Base-by-base conservation (phyloP, 2,329 filamentous ascomycete species). In the Dactylellina cionopaga region DNA sequence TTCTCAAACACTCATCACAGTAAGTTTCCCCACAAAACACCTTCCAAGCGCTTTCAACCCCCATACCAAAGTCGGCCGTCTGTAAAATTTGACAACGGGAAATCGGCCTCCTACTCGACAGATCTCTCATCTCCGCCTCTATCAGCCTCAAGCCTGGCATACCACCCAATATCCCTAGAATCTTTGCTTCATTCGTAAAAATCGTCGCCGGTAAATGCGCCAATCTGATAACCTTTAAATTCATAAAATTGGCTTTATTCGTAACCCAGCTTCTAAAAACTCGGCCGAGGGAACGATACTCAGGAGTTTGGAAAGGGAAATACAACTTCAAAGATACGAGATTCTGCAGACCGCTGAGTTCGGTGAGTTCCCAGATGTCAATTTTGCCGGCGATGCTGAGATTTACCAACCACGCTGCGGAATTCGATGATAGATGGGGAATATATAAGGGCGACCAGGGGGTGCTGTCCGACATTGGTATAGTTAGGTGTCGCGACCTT, bases 181-280 rank as follows among this genome's bases (percentile, higher is more conserved):
- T 35, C 10, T 44, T 54, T 5, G 27, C 13, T 1, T 60, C 52
- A 15, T 58, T 31, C 4, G 46, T 24, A 15, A 60, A 35, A 2
- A 19, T 37, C 15, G 27, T 25, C n/a, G 33, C 29, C 17, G 29
- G 43, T 17, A 72, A 24, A 27, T 60, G 44, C 17, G 7, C 19
- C 11, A 72, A 11, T 5, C 59, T 33, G 24, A 72, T 31, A 9
- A 72, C 59, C 7, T 59, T 24, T 35, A 72, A 37, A 15, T 33
- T 54, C 9, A 60, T 29, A 2, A 65, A 60, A 9, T 24, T 72
- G 22, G 19, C n/a, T 37, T 65, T 65, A 17, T 72, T 72, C 3
- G 59, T 65, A 3, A 65, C 68, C 68, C 68, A 72, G 17, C 49
- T 72, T 17, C 54, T 72, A 39, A 72, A 72, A 15, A 72, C 68